Conservation (phyloP, 352 stramenopile species). For the Peronospora belbahrii region DNA sequence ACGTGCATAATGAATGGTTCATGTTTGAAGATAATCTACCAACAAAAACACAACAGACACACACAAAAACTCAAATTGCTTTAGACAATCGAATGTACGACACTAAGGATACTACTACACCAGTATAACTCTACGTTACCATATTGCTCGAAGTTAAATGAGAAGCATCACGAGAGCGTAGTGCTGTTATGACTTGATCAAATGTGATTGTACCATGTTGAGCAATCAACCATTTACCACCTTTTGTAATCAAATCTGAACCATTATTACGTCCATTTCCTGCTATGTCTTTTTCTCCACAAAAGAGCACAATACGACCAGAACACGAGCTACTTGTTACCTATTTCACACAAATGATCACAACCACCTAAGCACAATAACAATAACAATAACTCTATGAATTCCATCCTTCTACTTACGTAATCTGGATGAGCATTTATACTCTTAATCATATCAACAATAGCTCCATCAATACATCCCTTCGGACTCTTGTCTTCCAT, state of each 20-base stretch:
- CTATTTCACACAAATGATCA: constrained; percentile 23
- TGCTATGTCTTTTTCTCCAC: constrained; percentile 32
- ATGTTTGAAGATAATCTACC: constrained; percentile 81
- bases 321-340: constrained; percentile 89
- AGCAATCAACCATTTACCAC: constrained; percentile 82
- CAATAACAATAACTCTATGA: too few relatives aligned
- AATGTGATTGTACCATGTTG: constrained; percentile 70
- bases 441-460: constrained; percentile 79
- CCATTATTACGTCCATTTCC: constrained; percentile 10
- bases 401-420: too few relatives aligned
- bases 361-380: too few relatives aligned
- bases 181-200: constrained; percentile 49
- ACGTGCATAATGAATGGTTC: constrained; percentile 92
- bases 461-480: constrained; percentile 83
- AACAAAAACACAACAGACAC: background rate
- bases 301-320: constrained; percentile 85
- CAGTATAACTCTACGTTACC: constrained; percentile 19
- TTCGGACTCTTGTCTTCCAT: constrained; percentile 88
- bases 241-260: constrained; percentile 77
- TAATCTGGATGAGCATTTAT: constrained; percentile 86
- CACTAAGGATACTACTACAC: too few relatives aligned
- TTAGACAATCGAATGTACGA: too few relatives aligned
- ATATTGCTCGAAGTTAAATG: constrained; percentile 47
- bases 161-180: constrained; percentile 35
- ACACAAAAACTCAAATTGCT: background rate